These are phyloP conservation scores for Tetrapisispora iriomotensis DNA, from an alignment of 805 yeast species.

Conservation along the genomic window DNA sequence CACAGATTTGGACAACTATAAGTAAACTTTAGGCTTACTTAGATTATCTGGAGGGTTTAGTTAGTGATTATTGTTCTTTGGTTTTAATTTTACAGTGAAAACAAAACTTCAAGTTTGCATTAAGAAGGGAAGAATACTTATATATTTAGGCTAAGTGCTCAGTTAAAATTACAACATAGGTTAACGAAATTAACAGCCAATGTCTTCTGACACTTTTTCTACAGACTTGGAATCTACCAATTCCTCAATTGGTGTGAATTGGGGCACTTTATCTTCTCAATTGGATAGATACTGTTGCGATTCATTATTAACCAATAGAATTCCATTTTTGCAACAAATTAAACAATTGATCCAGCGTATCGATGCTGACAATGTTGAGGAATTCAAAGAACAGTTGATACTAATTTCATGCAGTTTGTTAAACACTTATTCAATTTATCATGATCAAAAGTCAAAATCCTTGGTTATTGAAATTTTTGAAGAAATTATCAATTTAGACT, in stretches of 20 bases:
- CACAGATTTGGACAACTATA: no score
- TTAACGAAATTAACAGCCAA: no score
- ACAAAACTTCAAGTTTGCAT: no score
- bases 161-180: no score
- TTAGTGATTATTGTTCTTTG: no score
- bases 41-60: no score
- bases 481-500: conserved; percentile 27
- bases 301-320: conserved; percentile 19
- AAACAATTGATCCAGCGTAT: conserved; percentile 13
- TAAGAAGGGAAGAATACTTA: no score
- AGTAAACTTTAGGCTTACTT: no score
- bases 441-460: conserved; percentile 40
- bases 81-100: no score
- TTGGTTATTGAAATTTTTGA: conserved; percentile 34
- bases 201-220: neutral
- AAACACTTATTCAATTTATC: conserved; percentile 41
- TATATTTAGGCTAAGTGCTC: no score
- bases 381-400: conserved; percentile 17
- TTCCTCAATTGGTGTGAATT: conserved; percentile 3
- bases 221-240: neutral
- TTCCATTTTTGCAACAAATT: conserved; percentile 22
- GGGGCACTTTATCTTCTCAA: conserved; percentile 19
- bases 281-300: conserved; percentile 15
- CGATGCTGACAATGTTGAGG: conserved; percentile 5
- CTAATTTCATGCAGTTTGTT: conserved; percentile 32